Evolutionary conservation across 192 early-diverging fungal genomes (phyloP), one percentile per base, ranked within the genome.

Genomic region (Mortierella claussenii): DNA sequence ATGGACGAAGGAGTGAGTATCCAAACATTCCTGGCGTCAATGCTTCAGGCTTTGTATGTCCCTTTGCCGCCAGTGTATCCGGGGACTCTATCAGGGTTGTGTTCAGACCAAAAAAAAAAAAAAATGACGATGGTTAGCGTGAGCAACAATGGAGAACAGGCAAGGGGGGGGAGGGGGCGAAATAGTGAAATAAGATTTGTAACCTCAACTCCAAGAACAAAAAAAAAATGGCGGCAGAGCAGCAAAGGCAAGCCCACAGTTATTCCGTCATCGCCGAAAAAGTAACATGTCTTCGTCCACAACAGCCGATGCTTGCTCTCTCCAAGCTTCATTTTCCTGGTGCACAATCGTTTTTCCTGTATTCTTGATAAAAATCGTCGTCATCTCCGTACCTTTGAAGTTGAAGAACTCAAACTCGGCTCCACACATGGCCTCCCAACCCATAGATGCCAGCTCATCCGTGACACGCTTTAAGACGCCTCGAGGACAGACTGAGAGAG

Each of bases 11-110:
- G 7, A 93, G 50, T 17, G 87, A 89, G 63, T 95, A 95, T 34
- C 93, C 93, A 78, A 92, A 91, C 92, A 94, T 95, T 13, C 93
- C 93, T 4, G 82, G 82, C 5, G 93, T 93, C 3, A 95, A 61
- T 24, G 90, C 87, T 1, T 53, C 42, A 18, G 90, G 78, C 0
- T 76, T 61, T 15, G 79, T 66, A 48, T 91, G 86, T 11, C 85
- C 68, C 74, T 95, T 93, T 45, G 55, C 79, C 1, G 66, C 81
- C 18, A 95, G 34, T n/a, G 86, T 80, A 11, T 89, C 82, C 0
- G 89, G 86, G 3, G 89, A 91, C 70, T 95, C 93, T 91, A 30
- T 55, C 34, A 50, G 11, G 18, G 44, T 13, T 28, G 30, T 9
- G 20, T 55, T 33, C 20, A 37, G n/a, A 4, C 27, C 15, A n/a